A percentile compares a stretch with the other conserved stretches of the same genome.
These are phyloP conservation scores for Pseudogymnoascus sp. DNA, from an alignment of 2,329 filamentous ascomycete genomes.

Conservation along the genomic window DNA sequence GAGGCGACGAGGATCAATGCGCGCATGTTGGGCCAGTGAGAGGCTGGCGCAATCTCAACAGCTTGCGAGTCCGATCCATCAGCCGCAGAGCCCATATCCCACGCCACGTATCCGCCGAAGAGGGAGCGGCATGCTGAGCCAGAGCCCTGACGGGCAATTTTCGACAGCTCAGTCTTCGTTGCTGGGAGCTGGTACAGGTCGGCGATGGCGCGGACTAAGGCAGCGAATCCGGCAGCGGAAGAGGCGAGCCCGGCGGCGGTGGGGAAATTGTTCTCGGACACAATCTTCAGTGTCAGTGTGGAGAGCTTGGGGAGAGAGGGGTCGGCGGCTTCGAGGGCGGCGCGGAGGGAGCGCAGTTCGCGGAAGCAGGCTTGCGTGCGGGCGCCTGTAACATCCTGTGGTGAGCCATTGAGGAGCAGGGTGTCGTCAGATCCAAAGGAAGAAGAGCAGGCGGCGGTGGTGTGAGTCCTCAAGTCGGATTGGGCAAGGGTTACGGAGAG, in stretches of 20 bases:
- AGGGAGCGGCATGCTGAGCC: slow-evolving; percentile 89
- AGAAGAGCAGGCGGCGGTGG: slow-evolving; percentile 82
- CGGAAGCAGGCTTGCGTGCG: slow-evolving; percentile 92
- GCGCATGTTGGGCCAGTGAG: slow-evolving; percentile 93
- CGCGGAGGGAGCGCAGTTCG: slow-evolving; percentile 70
- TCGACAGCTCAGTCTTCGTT: slow-evolving; percentile 71
- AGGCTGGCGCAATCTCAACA: slow-evolving; percentile 76
- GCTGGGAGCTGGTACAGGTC: slow-evolving; percentile 82
- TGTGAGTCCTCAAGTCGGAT: slow-evolving; percentile 86
- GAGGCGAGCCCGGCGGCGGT: slow-evolving; percentile 84
- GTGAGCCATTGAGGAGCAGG: slow-evolving; percentile 74
- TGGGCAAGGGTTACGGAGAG: slow-evolving; percentile 95
- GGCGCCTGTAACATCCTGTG: slow-evolving; percentile 77
- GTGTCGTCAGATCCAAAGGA: slow-evolving; percentile 58
- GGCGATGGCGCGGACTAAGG: slow-evolving; percentile 75
- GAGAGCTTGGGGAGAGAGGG: slow-evolving; percentile 75
- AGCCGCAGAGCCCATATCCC: slow-evolving; percentile 66
- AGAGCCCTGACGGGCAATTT: slow-evolving; percentile 87
- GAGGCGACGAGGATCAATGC: slow-evolving; percentile 86
- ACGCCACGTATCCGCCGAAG: slow-evolving; percentile 93
- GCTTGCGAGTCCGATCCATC: slow-evolving; percentile 85
- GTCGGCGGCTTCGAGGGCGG: slow-evolving; percentile 63
- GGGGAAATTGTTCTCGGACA: slow-evolving; percentile 98
- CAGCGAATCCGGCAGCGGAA: slow-evolving; percentile 61
- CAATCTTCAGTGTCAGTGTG: slow-evolving; percentile 67